These are phyloP conservation scores for Axilococcus clingmanii DNA, from an alignment of 139 green algal species.

Conservation along the genomic window DNA sequence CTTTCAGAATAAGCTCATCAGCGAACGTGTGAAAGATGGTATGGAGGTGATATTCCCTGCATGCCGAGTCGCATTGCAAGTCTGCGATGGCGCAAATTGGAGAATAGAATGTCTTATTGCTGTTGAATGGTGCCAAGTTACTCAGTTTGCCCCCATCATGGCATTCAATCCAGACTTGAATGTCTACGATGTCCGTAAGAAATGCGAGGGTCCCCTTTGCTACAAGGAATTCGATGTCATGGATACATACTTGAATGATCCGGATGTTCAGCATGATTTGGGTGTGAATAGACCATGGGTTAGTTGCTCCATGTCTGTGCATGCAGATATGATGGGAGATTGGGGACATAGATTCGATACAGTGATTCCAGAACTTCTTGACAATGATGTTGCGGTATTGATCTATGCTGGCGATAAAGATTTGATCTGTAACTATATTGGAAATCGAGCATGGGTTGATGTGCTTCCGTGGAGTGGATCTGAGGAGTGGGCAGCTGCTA, in stretches of 20 bases:
- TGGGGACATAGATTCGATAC: constrained; percentile 32
- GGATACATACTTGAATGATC: constrained; percentile 54
- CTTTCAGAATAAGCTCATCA: constrained; percentile 57
- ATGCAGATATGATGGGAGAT: constrained; percentile 49
- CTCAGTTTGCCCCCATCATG: constrained; percentile 33
- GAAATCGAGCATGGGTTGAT: constrained; percentile 63
- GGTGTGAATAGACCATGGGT: constrained; percentile 57
- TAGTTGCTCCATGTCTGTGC: constrained; percentile 53
- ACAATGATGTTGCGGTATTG: constrained; percentile 59
- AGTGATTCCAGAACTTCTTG: constrained; percentile 57
- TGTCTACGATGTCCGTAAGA: constrained; percentile 83
- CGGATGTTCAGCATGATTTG: constrained; percentile 38
- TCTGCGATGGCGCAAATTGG: constrained; percentile 27
- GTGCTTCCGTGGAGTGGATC: constrained; percentile 26
- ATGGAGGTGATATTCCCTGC: constrained; percentile 27
- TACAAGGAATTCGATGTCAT: constrained; percentile 62
- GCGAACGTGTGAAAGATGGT: constrained; percentile 20
- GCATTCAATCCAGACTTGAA: constrained; percentile 42
- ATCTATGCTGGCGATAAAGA: constrained; percentile 71
- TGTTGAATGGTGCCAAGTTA: constrained; percentile 54
- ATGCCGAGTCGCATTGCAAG: constrained; percentile 40
- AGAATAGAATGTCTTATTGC: constrained; percentile 48
- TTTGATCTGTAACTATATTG: constrained; percentile 69
- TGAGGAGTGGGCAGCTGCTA: constrained; percentile 1
- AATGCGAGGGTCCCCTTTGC: constrained; percentile 68